Conservation (phyloP, 2,329 filamentous ascomycete genomes). For the Parascedosporium putredinis region DNA sequence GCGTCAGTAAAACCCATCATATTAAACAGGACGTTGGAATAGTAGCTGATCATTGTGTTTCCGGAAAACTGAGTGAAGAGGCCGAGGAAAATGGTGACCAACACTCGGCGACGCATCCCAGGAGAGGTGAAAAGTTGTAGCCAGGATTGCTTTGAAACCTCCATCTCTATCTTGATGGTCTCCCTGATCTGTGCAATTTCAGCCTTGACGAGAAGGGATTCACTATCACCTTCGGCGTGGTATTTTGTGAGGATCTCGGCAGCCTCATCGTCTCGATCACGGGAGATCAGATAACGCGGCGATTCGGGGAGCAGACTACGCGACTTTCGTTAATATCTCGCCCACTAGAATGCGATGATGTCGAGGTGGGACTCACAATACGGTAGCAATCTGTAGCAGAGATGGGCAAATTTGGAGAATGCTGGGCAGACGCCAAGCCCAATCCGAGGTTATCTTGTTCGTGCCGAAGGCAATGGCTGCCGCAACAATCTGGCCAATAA, state of each 20-base stretch:
- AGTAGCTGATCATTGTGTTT: conserved; percentile 22
- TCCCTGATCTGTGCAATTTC: conserved; percentile 50
- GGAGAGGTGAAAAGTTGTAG: conserved; percentile 36
- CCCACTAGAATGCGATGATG: background rate
- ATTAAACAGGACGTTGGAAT: background rate
- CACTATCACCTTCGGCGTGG: conserved; percentile 38
- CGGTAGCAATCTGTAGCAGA: background rate
- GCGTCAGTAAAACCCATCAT: background rate
- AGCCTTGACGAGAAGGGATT: conserved; percentile 41
- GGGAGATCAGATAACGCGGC: conserved; percentile 20
- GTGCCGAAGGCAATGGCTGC: conserved; percentile 33
- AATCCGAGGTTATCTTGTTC: background rate
- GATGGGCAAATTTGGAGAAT: background rate
- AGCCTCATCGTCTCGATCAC: conserved; percentile 20
- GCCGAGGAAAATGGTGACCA: conserved; percentile 38
- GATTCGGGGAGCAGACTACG: conserved; percentile 15
- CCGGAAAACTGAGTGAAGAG: conserved; percentile 43
- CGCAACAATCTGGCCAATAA: conserved; percentile 40
- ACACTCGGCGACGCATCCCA: conserved; percentile 37
- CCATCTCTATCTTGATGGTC: conserved; percentile 43
- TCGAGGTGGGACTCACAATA: background rate
- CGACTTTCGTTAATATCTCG: background rate
- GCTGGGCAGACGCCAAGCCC: background rate
- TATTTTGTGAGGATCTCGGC: conserved; percentile 23
- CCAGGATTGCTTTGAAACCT: conserved; percentile 40